phyloP scores from a whole-genome alignment of 2,329 filamentous ascomycete species.

The Colletotrichum plurivorum region DNA sequence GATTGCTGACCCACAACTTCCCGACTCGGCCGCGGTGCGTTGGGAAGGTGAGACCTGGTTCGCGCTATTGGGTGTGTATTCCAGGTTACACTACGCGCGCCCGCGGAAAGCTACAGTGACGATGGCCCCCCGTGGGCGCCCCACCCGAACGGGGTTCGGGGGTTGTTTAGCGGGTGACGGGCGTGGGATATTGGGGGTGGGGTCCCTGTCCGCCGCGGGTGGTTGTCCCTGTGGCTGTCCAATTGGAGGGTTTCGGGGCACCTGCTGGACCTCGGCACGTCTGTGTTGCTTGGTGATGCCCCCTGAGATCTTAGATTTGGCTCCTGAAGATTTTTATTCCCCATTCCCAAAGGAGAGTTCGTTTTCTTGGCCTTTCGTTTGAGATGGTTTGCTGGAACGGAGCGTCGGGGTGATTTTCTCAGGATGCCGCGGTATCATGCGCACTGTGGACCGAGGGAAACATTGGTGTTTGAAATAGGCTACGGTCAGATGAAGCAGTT shows the following conservation, averaged over 20 bases:
- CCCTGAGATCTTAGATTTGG: background rate
- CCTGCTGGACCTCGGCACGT: background rate
- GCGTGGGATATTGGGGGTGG: background rate
- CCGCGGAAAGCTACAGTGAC: background rate
- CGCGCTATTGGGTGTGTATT: background rate
- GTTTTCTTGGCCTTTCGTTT: background rate
- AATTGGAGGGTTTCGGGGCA: background rate
- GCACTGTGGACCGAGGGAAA: too few species aligned
- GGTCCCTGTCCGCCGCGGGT: background rate
- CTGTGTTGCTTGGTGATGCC: background rate
- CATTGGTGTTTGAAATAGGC: too few species aligned
- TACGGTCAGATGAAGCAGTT: too few species aligned
- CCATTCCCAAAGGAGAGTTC: background rate
- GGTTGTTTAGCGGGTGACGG: background rate
- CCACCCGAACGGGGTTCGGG: background rate
- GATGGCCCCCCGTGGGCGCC: background rate
- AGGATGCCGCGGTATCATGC: background rate
- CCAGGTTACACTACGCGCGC: too few species aligned
- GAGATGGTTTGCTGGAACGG: background rate
- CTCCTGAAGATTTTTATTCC: background rate
- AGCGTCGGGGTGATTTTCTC: background rate
- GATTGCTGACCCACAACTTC: too few species aligned
- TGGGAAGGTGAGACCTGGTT: background rate
- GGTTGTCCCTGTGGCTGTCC: background rate
- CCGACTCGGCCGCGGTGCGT: too few species aligned